These are phyloP conservation scores for Penicillium mononematosum DNA, from an alignment of 495 filamentous ascomycete species.

Conservation along the genomic window DNA sequence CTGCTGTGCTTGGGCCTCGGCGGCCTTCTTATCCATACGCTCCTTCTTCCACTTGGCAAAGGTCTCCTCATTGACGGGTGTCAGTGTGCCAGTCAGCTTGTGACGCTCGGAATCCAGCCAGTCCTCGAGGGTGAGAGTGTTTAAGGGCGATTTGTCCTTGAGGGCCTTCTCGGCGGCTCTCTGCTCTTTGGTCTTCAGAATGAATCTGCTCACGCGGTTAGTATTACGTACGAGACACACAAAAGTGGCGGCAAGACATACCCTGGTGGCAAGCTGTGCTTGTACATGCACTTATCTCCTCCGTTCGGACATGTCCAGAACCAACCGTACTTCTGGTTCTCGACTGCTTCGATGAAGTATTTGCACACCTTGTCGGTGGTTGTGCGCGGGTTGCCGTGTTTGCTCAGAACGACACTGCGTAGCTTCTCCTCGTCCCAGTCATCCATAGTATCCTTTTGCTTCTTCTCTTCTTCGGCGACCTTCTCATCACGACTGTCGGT, in stretches of 20 bases:
- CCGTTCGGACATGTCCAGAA: slow-evolving; percentile 98
- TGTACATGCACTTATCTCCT: slow-evolving; percentile 98
- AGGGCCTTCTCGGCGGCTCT: slow-evolving; percentile 94
- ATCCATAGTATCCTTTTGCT: slow-evolving; percentile 89
- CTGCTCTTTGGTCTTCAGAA: slow-evolving; percentile 97
- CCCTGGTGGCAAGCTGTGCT: slow-evolving; percentile 91
- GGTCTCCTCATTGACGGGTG: slow-evolving; percentile 85
- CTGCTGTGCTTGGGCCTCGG: slow-evolving; percentile 80
- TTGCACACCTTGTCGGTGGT: slow-evolving; percentile 99
- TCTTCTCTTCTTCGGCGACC: slow-evolving; percentile 65
- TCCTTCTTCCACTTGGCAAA: slow-evolving; percentile 97
- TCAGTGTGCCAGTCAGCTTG: slow-evolving; percentile 85
- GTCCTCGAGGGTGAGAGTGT: slow-evolving; percentile 93
- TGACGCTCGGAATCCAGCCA: slow-evolving; percentile 94
- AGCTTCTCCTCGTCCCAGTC: slow-evolving; percentile 98
- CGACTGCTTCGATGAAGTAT: slow-evolving; percentile 95
- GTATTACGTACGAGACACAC: slow-evolving; percentile 5
- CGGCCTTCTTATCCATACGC: slow-evolving; percentile 90
- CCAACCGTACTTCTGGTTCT: slow-evolving; percentile 98
- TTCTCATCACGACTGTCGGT: slow-evolving; percentile 75
- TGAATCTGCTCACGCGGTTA: slow-evolving; percentile 61
- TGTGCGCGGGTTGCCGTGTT: slow-evolving; percentile 94
- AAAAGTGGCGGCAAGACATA: slow-evolving; percentile 42
- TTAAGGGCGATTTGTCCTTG: slow-evolving; percentile 92
- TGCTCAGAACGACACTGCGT: slow-evolving; percentile 82